Base-by-base conservation (phyloP, 352 stramenopile species). In the Phytophthora megakarya region DNA sequence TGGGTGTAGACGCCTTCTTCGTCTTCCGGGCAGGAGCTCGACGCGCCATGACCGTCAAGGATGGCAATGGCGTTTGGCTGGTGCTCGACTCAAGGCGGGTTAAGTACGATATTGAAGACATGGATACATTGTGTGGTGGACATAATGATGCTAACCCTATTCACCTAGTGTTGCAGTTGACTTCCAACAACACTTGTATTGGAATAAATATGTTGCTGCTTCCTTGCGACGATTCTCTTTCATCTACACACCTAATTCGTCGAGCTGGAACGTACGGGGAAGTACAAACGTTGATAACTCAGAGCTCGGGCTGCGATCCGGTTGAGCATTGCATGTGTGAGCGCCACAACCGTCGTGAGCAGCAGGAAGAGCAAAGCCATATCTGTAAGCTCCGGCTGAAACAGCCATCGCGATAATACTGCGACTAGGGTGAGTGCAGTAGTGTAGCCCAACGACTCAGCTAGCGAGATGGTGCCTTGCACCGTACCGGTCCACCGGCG, bases 361-460 rank as follows among this genome's bases (percentile, higher is more conserved):
- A 93, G 73, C 35, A 93, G 55, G 37, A 93, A 74, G 12, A 88
- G 54, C 22, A 90, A 59, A 40, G 80, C 79, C 64, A 92, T 65
- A 57, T 93, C 84, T 30, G 69, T 90, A 32, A 72, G 63, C 25
- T 76, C 51, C 10, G 71, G 63, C 5, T 70, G 61, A 26, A 88
- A 89, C n/a, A 91, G 67, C 84, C 84, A 93, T 19, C 63, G 47
- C 4, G 80, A 86, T 13, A 91, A 62, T 43, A 75, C 70, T 18
- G 69, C 76, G 19, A 84, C 71, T 7, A 91, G 63, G 5, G 75
- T 57, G 11, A 93, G 67, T n/a, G 81, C 81, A 0, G 70, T 60
- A 0, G 70, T 71, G 35, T 83, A 84, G 15, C 84, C 84, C 15
- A 92, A 48, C 37, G 72, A 65, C 25, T 92, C 84, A 10, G 78